phyloP scores from a whole-genome alignment of 31 red algal genomes.

The Asparagopsis taxiformis region DNA sequence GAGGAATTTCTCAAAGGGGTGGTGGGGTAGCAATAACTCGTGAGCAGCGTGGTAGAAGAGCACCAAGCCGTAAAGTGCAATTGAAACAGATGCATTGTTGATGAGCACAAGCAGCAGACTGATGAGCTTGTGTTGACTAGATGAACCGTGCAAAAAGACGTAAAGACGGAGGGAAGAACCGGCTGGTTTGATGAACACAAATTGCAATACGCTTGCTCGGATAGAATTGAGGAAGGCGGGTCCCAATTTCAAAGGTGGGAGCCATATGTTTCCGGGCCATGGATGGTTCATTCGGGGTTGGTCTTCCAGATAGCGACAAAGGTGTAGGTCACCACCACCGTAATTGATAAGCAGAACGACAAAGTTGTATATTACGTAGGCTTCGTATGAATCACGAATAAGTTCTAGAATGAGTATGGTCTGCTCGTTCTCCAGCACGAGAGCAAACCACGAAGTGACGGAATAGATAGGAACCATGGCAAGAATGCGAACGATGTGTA shows the following conservation, averaged over 20 bases:
- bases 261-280: constrained; percentile 55
- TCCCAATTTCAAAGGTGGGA: constrained; percentile 75
- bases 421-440: constrained; percentile 51
- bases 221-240: constrained; percentile 79
- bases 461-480: constrained; percentile 99
- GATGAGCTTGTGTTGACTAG: constrained; percentile 16
- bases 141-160: constrained; percentile 13
- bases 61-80: constrained; percentile 89
- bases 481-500: constrained; percentile 93
- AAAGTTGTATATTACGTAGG: constrained; percentile 97
- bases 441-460: constrained; percentile 71
- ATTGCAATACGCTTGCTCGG: constrained; percentile 81
- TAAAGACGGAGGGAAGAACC: constrained; percentile 44
- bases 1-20: constrained; percentile 90
- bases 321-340: constrained; percentile 82
- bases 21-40: constrained; percentile 63
- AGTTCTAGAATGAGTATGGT: constrained; percentile 70
- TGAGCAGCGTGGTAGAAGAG: constrained; percentile 88
- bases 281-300: constrained; percentile 88
- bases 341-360: constrained; percentile 92
- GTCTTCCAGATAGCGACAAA: constrained; percentile 81
- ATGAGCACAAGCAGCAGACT: constrained; percentile 15
- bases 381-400: constrained; percentile 94
- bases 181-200: constrained; percentile 89
- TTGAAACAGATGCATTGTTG: constrained; percentile 78